Conservation (phyloP, 139 green algal species). For the Pycnococcus provasolii region DNA sequence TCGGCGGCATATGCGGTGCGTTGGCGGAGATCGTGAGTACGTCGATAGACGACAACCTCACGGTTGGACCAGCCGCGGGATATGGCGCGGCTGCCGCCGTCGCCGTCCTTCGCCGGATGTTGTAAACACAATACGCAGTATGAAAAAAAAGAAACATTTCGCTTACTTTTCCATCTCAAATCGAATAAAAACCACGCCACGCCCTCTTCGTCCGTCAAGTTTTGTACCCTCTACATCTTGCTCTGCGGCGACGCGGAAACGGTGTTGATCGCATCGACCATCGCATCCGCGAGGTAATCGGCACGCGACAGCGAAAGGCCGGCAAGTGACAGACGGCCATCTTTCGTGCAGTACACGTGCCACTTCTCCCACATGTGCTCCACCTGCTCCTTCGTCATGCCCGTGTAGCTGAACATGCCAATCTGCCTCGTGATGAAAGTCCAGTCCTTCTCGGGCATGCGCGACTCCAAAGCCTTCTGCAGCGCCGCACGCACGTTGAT, state of each 20-base stretch:
- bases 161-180: not conserved
- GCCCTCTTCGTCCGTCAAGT: too few species aligned
- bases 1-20: too few species aligned
- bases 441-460: conserved; percentile 74
- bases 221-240: too few species aligned
- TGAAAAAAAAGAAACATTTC: too few species aligned
- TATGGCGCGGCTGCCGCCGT: too few species aligned
- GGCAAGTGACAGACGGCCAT: conserved; percentile 90
- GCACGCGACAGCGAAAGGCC: conserved; percentile 71
- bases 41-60: too few species aligned
- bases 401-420: conserved; percentile 94
- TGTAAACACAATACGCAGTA: too few species aligned
- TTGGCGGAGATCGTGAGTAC: too few species aligned
- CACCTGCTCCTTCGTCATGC: conserved; percentile 61
- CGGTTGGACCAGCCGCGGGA: too few species aligned
- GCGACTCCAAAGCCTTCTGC: conserved; percentile 48
- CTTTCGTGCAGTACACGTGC: conserved; percentile 91
- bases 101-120: too few species aligned
- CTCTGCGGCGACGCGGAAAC: too few species aligned
- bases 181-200: too few species aligned
- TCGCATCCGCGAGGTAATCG: conserved; percentile 85
- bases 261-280: conserved; percentile 52
- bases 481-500: conserved; percentile 68
- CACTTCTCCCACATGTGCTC: conserved; percentile 92
- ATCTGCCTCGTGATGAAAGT: conserved; percentile 80